Evolutionary conservation across 164 flowering plant genomes (phyloP).

Genomic region (Berberis vulgaris): DNA sequence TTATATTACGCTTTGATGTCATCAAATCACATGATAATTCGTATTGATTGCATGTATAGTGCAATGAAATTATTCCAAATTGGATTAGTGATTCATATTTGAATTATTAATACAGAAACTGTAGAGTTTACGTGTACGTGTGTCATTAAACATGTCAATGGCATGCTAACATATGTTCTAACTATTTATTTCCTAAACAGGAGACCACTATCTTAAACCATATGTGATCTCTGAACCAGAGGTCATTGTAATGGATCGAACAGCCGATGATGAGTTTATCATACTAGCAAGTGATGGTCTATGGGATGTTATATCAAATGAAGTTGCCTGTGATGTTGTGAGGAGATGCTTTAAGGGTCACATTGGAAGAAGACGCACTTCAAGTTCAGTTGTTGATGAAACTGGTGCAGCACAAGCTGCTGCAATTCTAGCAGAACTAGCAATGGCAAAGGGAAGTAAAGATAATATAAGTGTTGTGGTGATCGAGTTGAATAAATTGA

Average conservation of each 20-base stretch:
- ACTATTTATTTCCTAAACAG: slow-evolving; percentile 12
- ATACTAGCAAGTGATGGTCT: slow-evolving; percentile 38
- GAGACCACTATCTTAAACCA: slow-evolving; percentile 33
- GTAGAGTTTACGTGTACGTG: no score
- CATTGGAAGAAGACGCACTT: slow-evolving; percentile 2
- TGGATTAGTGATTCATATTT: no score
- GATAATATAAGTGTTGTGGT: slow-evolving; percentile 51
- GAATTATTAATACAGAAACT: no score
- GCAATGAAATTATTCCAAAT: no score
- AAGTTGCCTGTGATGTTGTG: slow-evolving; percentile 30
- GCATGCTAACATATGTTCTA: no score
- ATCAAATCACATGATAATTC: no score
- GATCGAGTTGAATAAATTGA: slow-evolving; percentile 21
- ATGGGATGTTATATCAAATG: slow-evolving; percentile 41
- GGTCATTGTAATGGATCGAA: slow-evolving; percentile 24
- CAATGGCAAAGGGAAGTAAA: slow-evolving; percentile 48
- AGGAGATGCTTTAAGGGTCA: slow-evolving; percentile 20
- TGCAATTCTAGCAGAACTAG: slow-evolving; percentile 37
- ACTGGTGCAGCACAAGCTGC: slow-evolving; percentile 32
- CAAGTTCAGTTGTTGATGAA: neutral
- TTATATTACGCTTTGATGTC: no score
- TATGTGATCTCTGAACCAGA: slow-evolving; percentile 38
- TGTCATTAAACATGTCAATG: no score
- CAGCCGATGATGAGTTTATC: slow-evolving; percentile 22
- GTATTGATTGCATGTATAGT: no score